Evolutionary conservation across 495 filamentous ascomycete genomes (phyloP), one percentile per base, ranked within the genome.

Genomic region (Penicillium soppii): DNA sequence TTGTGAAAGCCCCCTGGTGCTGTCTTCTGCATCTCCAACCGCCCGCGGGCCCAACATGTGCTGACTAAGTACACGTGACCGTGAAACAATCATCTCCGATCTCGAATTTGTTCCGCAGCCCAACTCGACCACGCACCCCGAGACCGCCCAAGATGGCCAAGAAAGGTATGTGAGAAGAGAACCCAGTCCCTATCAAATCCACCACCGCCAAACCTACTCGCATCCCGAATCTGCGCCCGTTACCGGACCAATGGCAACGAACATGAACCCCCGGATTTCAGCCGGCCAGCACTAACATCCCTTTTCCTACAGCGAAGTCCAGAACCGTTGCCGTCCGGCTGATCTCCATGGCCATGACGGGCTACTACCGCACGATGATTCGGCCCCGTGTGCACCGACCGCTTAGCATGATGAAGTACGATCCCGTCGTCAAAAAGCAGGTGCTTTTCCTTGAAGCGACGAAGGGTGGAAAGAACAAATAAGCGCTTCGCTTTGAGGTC

Each of bases 351-450:
- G 95, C 95, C 53, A 85, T 95, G 84, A 99, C 95, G 12, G 95
- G 95, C 60, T 99, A 88, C 78, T 99, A 90, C 78, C 89, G 89
- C 68, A 95, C 89, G 47, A 80, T 91, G 67, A 79, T 88, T 46
- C 88, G 95, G 25, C 91, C 92, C 13, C 86, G 95, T 43, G 75
- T 78, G 20, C 79, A 92, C 50, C 76, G 85, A 32, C 94, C 95
- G 30, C 80, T 97, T 70, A 92, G 88, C 73, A 95, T 97, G 91
- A 78, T 97, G 56, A 99, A 99, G 75, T 97, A 99, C 69, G 95
- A 99, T 73, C 95, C 95, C 50, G 89, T 99, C 61, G 89, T 95
- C 88, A 89, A 71, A 90, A 91, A 90, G 75, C 82, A 92, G 74
- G 92, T 97, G 36, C 79, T 97, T 3, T 97, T 97, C 71, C 80